Evolutionary conservation across 495 filamentous ascomycete species (phyloP).

Genomic region (Immersiella caudata): DNA sequence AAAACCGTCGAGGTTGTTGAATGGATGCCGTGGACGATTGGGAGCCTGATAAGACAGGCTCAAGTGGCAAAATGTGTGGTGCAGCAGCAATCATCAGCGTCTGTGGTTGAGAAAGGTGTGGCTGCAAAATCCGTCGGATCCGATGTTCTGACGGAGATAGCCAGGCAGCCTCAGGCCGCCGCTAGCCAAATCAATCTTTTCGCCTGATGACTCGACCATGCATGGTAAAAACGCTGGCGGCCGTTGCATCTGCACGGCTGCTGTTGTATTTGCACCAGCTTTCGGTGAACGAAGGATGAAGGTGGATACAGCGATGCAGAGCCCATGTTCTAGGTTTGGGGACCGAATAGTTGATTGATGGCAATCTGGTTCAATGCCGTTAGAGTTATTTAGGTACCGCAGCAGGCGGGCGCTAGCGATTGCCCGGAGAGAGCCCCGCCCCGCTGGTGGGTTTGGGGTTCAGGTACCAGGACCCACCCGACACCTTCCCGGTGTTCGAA

Average conservation of each 20-base stretch:
- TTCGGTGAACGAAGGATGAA: neutral
- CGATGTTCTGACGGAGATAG: slow-evolving; percentile 1
- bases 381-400: too few relatives aligned
- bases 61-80: neutral
- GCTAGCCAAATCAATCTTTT: neutral
- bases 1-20: too few relatives aligned
- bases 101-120: neutral
- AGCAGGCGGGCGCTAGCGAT: neutral
- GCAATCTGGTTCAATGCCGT: too few relatives aligned
- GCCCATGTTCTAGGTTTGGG: neutral
- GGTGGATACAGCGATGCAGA: neutral
- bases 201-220: slow-evolving; percentile 7
- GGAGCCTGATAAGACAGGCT: neutral
- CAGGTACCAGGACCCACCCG: neutral
- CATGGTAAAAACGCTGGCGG: neutral
- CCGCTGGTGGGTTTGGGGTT: neutral
- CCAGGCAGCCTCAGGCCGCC: slow-evolving; percentile 2
- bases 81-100: neutral
- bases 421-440: neutral
- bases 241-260: neutral
- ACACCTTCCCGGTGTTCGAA: slow-evolving; percentile 3
- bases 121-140: slow-evolving; percentile 8
- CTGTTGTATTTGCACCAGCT: neutral
- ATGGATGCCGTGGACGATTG: too few relatives aligned
- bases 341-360: neutral